Conservation (phyloP, 176 grass and related monocot genomes). For the Eragrostis curvula region DNA sequence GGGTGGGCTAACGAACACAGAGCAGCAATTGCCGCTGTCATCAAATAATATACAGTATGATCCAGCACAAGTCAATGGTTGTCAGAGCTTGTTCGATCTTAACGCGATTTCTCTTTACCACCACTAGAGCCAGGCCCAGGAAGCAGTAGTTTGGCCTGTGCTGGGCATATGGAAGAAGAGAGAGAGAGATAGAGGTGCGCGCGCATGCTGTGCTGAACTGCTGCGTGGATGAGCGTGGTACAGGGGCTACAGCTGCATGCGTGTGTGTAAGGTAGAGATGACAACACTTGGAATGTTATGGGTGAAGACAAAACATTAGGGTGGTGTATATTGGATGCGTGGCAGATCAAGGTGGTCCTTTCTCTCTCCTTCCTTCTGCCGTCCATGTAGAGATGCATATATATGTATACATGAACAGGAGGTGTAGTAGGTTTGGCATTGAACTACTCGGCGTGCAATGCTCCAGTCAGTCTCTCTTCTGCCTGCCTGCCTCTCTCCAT, state of each 20-base stretch:
- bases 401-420: background rate
- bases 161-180: too few species aligned
- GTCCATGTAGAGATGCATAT: background rate
- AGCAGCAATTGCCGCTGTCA: too few species aligned
- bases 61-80: slow-evolving; percentile 6
- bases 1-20: background rate
- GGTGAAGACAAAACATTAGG: slow-evolving; percentile 59
- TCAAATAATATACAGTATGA: background rate
- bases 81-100: background rate
- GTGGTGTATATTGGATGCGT: too few species aligned
- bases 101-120: background rate
- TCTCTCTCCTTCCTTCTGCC: background rate
- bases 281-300: slow-evolving; percentile 77
- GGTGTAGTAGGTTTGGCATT: slow-evolving; percentile 40
- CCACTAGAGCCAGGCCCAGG: too few species aligned
- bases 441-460: slow-evolving; percentile 50
- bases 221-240: background rate
- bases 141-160: too few species aligned
- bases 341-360: background rate
- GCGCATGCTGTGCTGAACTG: background rate
- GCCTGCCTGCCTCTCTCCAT: background rate
- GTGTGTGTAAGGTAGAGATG: slow-evolving; percentile 28
- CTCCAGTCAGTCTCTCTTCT: slow-evolving; percentile 26
- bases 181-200: too few species aligned
- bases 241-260: background rate